A percentile compares a stretch with the other conserved stretches of the same genome.
These are phyloP conservation scores for Suillus occidentalis DNA, from an alignment of 768 basidiomycete genomes.

Conservation along the genomic window DNA sequence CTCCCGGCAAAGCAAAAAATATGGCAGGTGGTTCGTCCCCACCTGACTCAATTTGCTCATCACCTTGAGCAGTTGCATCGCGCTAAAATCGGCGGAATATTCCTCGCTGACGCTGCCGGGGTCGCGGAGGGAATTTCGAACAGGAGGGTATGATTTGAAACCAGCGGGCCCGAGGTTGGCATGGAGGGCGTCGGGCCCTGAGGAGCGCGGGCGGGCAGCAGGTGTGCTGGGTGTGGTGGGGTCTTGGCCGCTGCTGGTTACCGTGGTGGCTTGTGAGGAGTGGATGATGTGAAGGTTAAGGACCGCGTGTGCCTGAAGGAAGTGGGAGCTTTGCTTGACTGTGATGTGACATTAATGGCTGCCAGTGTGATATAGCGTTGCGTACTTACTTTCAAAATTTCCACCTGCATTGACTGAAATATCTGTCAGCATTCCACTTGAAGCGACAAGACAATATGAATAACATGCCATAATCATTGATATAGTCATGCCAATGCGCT, in stretches of 20 bases:
- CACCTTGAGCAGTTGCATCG: constrained; percentile 76
- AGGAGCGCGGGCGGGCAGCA: constrained; percentile 34
- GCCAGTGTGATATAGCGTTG: not conserved
- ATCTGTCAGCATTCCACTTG: constrained; percentile 9
- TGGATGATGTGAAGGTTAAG: constrained; percentile 89
- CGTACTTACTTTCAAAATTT: constrained; percentile 59
- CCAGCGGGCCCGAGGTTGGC: constrained; percentile 60
- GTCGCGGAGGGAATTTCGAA: constrained; percentile 21
- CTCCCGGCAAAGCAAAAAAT: constrained; percentile 81
- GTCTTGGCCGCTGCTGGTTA: constrained; percentile 25
- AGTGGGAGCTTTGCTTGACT: constrained; percentile 82
- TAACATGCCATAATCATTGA: constrained; percentile 64
- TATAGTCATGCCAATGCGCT: constrained; percentile 80
- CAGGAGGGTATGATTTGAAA: constrained; percentile 58
- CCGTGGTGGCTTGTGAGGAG: constrained; percentile 54
- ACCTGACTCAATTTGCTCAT: constrained; percentile 75
- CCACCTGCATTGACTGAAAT: constrained; percentile 72
- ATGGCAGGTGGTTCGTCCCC: constrained; percentile 63
- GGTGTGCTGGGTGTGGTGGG: constrained; percentile 32
- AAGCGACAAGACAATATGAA: constrained; percentile 3
- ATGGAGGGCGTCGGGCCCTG: constrained; percentile 51
- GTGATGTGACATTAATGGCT: constrained; percentile 11
- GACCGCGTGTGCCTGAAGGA: constrained; percentile 80
- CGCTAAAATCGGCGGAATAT: constrained; percentile 68
- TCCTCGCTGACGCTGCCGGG: constrained; percentile 37